These are phyloP conservation scores for Solanum hybrid DNA, from an alignment of 305 asterid species.

Conservation along the genomic window DNA sequence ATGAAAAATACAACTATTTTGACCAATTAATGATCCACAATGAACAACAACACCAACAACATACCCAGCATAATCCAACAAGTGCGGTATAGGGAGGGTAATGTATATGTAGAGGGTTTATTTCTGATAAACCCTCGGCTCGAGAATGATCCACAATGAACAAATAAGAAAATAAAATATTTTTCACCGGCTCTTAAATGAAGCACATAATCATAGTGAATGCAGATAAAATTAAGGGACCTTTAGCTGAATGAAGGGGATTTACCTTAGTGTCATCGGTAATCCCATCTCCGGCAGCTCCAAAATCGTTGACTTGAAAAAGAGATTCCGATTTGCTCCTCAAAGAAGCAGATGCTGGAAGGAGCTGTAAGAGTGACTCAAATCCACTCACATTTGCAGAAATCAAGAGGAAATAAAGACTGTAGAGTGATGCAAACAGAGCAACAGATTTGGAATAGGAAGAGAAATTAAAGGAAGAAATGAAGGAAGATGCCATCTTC, in stretches of 20 bases:
- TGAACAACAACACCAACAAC: no score
- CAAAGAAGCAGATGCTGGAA: conserved; percentile 24
- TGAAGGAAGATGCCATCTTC: conserved; percentile 21
- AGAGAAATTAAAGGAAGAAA: not conserved
- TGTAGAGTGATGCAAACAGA: not conserved
- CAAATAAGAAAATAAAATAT: not conserved
- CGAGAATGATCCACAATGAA: not conserved
- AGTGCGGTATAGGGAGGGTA: not conserved
- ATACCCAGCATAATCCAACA: not conserved
- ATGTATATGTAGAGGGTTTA: not conserved
- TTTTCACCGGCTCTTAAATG: not conserved
- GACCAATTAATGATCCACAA: not conserved
- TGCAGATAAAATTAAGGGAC: not conserved
- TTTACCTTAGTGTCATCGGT: conserved; percentile 57
- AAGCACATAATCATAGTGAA: not conserved
- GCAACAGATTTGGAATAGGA: not conserved
- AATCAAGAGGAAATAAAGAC: conserved; percentile 12
- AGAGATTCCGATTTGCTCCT: conserved; percentile 19
- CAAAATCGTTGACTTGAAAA: conserved; percentile 48
- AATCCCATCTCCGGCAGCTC: conserved; percentile 70
- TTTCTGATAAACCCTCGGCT: not conserved
- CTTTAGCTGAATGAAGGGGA: not conserved
- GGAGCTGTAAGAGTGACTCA: conserved; percentile 39
- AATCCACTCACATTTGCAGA: conserved; percentile 26
- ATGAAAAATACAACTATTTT: not conserved